Conservation (phyloP, 306 rosid species). For the Gynostemma pentaphyllum region DNA sequence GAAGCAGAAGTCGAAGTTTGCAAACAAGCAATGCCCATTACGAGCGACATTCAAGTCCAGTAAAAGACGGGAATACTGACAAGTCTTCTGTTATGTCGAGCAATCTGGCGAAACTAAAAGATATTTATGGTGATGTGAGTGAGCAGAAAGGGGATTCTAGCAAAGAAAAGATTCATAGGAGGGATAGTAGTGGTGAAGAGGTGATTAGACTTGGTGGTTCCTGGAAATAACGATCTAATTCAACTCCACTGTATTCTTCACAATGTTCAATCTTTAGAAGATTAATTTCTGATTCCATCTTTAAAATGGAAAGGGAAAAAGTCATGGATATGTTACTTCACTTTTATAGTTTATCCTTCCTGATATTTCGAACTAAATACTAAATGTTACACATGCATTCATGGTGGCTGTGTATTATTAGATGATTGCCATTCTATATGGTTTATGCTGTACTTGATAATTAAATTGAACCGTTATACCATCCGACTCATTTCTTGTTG, state of each 20-base stretch:
- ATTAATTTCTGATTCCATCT: not conserved
- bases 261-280: not conserved
- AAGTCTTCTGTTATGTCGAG: slow-evolving; percentile 44
- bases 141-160: slow-evolving; percentile 42
- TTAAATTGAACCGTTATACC: too few species aligned
- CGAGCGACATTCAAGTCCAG: slow-evolving; percentile 42
- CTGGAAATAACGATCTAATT: slow-evolving; percentile 29
- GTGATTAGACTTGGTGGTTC: slow-evolving; percentile 83
- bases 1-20: slow-evolving; percentile 64
- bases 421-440: too few species aligned
- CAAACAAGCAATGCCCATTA: slow-evolving; percentile 37
- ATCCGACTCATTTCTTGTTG: too few species aligned
- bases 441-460: too few species aligned
- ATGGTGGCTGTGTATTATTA: slow-evolving; percentile 1
- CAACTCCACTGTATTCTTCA: not conserved
- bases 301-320: not conserved
- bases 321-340: not conserved
- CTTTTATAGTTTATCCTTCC: not conserved
- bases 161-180: slow-evolving; percentile 38
- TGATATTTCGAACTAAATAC: not conserved
- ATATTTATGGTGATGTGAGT: slow-evolving; percentile 76
- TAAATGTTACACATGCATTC: not conserved
- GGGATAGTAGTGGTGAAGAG: slow-evolving; percentile 59
- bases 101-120: slow-evolving; percentile 86
- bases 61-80: slow-evolving; percentile 38